phyloP scores from a whole-genome alignment of 768 basidiomycete species.

The Lyophyllum decastes region DNA sequence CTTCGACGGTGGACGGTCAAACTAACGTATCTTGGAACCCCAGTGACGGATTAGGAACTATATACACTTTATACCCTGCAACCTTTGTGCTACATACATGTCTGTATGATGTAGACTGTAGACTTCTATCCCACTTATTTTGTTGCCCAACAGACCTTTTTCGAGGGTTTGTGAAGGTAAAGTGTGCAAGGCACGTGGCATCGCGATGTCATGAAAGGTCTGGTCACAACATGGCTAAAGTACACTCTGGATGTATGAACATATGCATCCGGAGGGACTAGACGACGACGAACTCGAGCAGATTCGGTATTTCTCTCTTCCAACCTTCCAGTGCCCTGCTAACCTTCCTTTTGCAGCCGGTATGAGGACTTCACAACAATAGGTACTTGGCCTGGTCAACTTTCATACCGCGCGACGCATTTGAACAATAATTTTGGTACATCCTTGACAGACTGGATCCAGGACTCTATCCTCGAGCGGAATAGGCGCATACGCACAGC shows the following conservation, averaged over 20 bases:
- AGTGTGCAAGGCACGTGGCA: background rate
- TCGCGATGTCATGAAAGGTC: background rate
- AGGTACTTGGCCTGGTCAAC: slow-evolving; percentile 45
- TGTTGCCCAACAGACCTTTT: background rate
- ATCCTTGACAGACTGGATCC: slow-evolving; percentile 81
- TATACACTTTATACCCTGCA: slow-evolving; percentile 15
- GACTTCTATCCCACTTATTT: background rate
- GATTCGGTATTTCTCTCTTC: slow-evolving; percentile 46
- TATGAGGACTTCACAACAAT: slow-evolving; percentile 97
- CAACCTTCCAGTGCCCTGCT: background rate
- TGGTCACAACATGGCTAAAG: background rate
- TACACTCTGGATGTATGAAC: slow-evolving; percentile 18
- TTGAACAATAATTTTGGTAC: background rate
- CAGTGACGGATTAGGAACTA: slow-evolving; percentile 16
- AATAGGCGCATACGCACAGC: slow-evolving; percentile 71
- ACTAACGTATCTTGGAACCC: slow-evolving; percentile 14
- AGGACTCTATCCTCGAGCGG: slow-evolving; percentile 90
- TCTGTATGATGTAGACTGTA: slow-evolving; percentile 8
- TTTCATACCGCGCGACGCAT: background rate
- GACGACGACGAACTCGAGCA: slow-evolving; percentile 70
- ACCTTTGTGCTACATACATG: background rate
- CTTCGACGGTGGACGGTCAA: background rate
- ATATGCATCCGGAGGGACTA: slow-evolving; percentile 49
- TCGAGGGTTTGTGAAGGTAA: background rate
- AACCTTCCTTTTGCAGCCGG: slow-evolving; percentile 51